These are phyloP conservation scores for Wallacemonas rigidus DNA, from an alignment of 208 protist species.

Conservation along the genomic window DNA sequence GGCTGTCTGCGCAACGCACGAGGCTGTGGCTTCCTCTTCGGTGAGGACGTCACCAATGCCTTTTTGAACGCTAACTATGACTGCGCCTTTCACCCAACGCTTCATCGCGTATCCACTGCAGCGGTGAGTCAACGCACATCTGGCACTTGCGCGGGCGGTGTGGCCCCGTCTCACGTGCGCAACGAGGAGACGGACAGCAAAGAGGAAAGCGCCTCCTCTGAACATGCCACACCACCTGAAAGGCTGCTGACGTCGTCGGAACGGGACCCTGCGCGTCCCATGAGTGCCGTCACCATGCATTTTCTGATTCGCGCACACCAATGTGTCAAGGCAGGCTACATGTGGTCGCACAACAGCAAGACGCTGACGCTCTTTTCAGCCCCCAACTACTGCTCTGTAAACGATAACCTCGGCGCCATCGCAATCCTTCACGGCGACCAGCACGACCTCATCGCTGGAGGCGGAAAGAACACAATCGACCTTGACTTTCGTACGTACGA, in stretches of 20 bases:
- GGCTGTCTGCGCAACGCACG: conserved; percentile 64
- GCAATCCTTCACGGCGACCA: conserved; percentile 53
- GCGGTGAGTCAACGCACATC: background rate
- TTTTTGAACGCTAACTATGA: conserved; percentile 76
- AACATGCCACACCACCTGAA: background rate
- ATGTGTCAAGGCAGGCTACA: conserved; percentile 89
- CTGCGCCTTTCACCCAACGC: conserved; percentile 32
- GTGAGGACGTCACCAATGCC: conserved; percentile 56
- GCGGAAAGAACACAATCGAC: conserved; percentile 37
- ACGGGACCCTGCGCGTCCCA: conserved; percentile 10
- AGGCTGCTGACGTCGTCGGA: background rate
- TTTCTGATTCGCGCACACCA: conserved; percentile 94
- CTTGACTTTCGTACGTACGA: conserved; percentile 77
- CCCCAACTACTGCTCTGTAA: conserved; percentile 85
- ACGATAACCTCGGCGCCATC: conserved; percentile 72
- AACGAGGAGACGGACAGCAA: conserved; percentile 14
- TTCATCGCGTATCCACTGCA: conserved; percentile 14
- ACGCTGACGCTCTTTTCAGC: conserved; percentile 84
- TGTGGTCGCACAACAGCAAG: conserved; percentile 51
- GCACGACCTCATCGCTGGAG: conserved; percentile 27
- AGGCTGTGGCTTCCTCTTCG: conserved; percentile 81
- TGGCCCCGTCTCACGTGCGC: background rate
- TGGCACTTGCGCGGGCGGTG: background rate
- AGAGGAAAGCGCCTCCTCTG: background rate
- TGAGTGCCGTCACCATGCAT: conserved; percentile 77